Base-by-base conservation (phyloP, 2,329 filamentous ascomycete genomes). In the Orbilia quercus region DNA sequence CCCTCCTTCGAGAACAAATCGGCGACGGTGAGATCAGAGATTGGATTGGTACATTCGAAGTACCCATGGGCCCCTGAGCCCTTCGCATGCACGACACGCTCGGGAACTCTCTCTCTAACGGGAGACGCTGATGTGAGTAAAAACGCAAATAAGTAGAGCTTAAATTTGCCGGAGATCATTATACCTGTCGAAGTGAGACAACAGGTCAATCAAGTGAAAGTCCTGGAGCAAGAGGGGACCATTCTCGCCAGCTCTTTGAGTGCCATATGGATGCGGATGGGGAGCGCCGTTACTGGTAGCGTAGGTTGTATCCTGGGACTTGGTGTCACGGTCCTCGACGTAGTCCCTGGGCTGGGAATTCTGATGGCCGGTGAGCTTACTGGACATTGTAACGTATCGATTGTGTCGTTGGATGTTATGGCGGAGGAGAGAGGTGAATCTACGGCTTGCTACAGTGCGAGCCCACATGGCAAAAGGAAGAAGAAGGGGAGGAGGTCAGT, bases 151-250 rank as follows among this genome's bases (percentile, higher is more conserved):
- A n/a, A 40, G n/a, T n/a, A 7, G 16, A 25, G 16, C n/a, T n/a
- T n/a, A n/a, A 53, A 18, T n/a, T 36, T 12, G 23, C 11, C n/a
- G 22, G 16, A 22, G 7, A 18, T 22, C 5, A 6, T 0, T n/a
- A 12, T 72, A 72, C 62, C 83, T 83, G 79, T 83, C 83, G 78
- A 85, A 84, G 79, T 85, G 82, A 16, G 83, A 84, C 50, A 90
- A 82, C 34, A 87, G 80, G 75, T 88, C 88, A 76, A 90, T 86
- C 79, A 89, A 80, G 78, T 89, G 87, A 78, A 88, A 88, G 78
- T 89, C 87, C 77, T 89, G 87, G 20, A 89, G 84, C 0, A 88
- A 82, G 0, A 88, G 81, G 28, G 86, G 86, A 0, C 86, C 86
- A 45, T 85, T 86, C 76, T 86, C 84, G 75, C 85, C 85, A 2